These are phyloP conservation scores for Russula sp. DNA, from an alignment of 768 basidiomycete genomes.

Conservation along the genomic window DNA sequence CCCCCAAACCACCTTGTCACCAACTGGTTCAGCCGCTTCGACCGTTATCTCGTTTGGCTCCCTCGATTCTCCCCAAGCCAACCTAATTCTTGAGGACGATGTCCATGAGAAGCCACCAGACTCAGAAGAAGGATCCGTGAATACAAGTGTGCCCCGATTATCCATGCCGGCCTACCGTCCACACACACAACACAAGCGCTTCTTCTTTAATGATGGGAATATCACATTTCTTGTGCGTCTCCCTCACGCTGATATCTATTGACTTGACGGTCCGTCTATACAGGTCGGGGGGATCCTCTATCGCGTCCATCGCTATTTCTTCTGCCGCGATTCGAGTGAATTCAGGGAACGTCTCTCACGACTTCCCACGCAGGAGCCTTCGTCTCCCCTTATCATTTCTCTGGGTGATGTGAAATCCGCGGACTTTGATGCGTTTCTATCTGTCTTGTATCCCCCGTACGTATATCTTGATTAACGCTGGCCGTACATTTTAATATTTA, in stretches of 20 bases:
- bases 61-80: no score
- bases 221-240: no score
- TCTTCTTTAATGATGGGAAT: no score
- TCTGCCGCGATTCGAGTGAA: conserved; percentile 11
- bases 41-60: no score
- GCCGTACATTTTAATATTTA: not conserved
- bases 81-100: no score
- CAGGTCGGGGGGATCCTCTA: conserved; percentile 14
- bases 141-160: no score
- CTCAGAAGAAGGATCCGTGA: no score
- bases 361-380: not conserved
- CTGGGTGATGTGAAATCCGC: conserved; percentile 6
- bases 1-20: not conserved
- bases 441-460: conserved; percentile 19
- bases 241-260: no score
- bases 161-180: no score
- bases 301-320: conserved; percentile 19
- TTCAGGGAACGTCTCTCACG: not conserved
- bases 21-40: no score
- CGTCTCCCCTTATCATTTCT: not conserved
- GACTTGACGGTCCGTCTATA: not conserved
- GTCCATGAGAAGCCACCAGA: no score
- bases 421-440: conserved; percentile 20
- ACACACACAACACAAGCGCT: no score
- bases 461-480: not conserved